Percentiles rank a stretch among this genome's conserved stretches.
phyloP scores from a whole-genome alignment of 805 yeast species.

The Yarrowia porcina region DNA sequence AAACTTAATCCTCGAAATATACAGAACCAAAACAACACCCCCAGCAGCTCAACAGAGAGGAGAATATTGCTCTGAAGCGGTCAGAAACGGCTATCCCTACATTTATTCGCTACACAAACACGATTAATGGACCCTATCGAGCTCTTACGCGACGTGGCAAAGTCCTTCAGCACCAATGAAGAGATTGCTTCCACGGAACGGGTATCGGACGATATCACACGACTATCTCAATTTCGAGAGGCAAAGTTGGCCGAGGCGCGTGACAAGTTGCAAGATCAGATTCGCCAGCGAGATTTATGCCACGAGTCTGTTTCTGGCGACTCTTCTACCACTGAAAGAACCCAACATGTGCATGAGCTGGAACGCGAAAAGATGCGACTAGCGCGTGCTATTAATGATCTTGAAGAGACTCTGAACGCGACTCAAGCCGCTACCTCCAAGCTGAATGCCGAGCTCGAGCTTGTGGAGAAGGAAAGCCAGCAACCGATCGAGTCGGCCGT shows the following conservation, averaged over 20 bases:
- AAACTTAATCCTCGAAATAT: not conserved
- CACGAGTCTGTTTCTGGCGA: slow-evolving; percentile 27
- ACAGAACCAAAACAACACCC: slow-evolving; percentile 8
- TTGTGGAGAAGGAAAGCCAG: slow-evolving; percentile 27
- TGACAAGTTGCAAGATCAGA: slow-evolving; percentile 28
- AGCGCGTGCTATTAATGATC: slow-evolving; percentile 35
- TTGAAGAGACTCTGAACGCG: slow-evolving; percentile 31
- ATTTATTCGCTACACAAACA: not conserved
- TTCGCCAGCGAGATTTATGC: slow-evolving; percentile 33
- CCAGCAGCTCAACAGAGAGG: not conserved
- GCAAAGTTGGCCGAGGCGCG: slow-evolving; percentile 5
- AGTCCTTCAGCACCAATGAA: slow-evolving; percentile 11
- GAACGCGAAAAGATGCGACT: slow-evolving; percentile 34
- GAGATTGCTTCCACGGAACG: slow-evolving; percentile 19
- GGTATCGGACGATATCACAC: not conserved
- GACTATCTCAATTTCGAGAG: not conserved
- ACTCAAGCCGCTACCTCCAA: slow-evolving; percentile 29
- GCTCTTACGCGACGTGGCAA: slow-evolving; percentile 7
- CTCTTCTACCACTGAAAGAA: slow-evolving; percentile 28
- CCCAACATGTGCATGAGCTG: slow-evolving; percentile 29
- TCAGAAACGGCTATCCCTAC: not conserved
- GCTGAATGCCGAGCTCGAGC: slow-evolving; percentile 31
- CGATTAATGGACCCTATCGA: slow-evolving; percentile 16
- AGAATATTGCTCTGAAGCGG: not conserved
- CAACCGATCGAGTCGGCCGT: slow-evolving; percentile 14